Base-by-base conservation (phyloP, 768 basidiomycete genomes). In the Crepidotus variabilis region DNA sequence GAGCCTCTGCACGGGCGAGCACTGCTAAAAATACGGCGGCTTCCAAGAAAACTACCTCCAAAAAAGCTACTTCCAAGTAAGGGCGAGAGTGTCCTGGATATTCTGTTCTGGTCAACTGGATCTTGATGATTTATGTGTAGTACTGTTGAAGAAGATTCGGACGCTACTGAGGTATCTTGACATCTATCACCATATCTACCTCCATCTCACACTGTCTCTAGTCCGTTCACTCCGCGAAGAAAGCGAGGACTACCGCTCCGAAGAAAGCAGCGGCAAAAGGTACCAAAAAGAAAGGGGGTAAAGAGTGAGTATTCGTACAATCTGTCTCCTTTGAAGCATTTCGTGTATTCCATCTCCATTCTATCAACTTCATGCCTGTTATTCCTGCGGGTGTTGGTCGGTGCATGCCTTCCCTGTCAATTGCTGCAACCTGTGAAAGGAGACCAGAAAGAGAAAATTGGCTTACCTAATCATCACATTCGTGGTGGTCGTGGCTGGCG, bases 211-310 rank as follows among this genome's bases (percentile, higher is more conserved):
- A 20, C 16, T 24, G 21, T 16, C 16, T 51, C 13, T 24, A 64
- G 60, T 52, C 63, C 23, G n/a, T 33, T 39, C 77, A 77, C 56
- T 47, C 61, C 46, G 65, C 63, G 24, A 65, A 67, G 56, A 63
- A 57, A 57, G 70, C 72, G 36, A 63, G 65, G 56, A 65, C 71
- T 48, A 59, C 59, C 24, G 61, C 59, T 21, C 16, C 34, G 13
- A 71, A 69, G 56, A 60, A 68, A 46, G 60, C 62, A 11, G 55
- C 65, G 28, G 60, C 60, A 22, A 69, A 66, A 59, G 71, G 67
- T 54, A 55, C 58, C 23, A 48, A 56, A 51, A 47, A 61, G 49
- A 59, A 55, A 47, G 60, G 62, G 49, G 54, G 18, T n/a, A 22
- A 59, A 59, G 58, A 50, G 63, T 65, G 51, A 63, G 65, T 54